A percentile compares a stretch with the other conserved stretches of the same genome.
Evolutionary conservation across 2,329 filamentous ascomycete species (phyloP).

Genomic region (Aspergillus awamori): DNA sequence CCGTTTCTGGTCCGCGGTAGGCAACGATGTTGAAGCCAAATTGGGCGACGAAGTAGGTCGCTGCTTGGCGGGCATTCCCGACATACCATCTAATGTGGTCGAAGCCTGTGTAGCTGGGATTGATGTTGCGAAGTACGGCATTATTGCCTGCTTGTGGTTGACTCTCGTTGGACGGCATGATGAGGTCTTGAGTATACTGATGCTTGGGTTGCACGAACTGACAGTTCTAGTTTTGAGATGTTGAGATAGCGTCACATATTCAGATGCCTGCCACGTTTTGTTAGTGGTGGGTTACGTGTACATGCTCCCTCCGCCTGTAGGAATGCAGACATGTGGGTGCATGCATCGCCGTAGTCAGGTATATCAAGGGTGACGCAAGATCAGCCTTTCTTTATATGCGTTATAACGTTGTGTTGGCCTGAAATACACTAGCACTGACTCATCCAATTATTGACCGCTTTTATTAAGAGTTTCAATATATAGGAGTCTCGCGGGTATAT

Average conservation of each 20-base stretch:
- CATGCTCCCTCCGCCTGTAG: no score
- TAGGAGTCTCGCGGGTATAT: not conserved
- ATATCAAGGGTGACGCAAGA: not conserved
- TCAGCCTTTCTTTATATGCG: not conserved
- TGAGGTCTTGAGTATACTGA: not conserved
- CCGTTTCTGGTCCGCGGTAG: slow-evolving; percentile 83
- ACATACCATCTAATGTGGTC: slow-evolving; percentile 93
- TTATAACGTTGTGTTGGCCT: not conserved
- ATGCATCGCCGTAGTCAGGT: not conserved
- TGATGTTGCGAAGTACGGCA: slow-evolving; percentile 56
- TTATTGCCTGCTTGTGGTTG: not conserved
- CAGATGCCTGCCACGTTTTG: not conserved
- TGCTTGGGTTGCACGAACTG: not conserved
- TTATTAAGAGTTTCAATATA: not conserved
- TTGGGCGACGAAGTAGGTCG: slow-evolving; percentile 78
- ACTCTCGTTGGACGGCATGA: slow-evolving; percentile 1
- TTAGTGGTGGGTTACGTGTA: not conserved
- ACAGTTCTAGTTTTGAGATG: not conserved
- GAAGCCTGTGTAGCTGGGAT: slow-evolving; percentile 50
- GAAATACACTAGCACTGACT: not conserved
- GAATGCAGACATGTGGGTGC: not conserved
- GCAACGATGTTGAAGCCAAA: slow-evolving; percentile 80
- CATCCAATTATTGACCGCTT: not conserved
- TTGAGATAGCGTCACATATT: not conserved
- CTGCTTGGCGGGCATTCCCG: slow-evolving; percentile 89